phyloP scores from a whole-genome alignment of 1,139 yeast genomes.

The Yamadazyma pseudoaaseri region DNA sequence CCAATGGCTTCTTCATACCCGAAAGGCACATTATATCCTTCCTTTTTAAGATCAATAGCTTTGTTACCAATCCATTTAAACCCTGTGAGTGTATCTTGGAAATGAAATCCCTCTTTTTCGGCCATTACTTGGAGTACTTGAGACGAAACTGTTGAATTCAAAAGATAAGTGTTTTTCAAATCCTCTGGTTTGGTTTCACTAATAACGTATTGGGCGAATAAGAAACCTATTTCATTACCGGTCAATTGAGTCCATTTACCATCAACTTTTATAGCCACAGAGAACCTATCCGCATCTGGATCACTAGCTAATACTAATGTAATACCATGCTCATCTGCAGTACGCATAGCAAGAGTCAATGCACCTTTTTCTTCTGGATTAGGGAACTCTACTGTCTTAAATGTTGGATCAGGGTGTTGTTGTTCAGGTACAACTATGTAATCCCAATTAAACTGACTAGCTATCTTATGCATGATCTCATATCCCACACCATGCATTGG shows the following conservation, averaged over 20 bases:
- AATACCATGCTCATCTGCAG: conserved; percentile 47
- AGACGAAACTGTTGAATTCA: conserved; percentile 91
- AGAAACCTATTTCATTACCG: conserved; percentile 87
- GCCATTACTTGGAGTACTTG: conserved; percentile 79
- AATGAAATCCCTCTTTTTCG: conserved; percentile 54
- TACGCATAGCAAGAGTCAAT: conserved; percentile 61
- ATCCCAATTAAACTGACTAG: conserved; percentile 26
- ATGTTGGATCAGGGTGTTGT: conserved; percentile 73
- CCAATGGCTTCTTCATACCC: conserved; percentile 97
- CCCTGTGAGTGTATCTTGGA: conserved; percentile 85
- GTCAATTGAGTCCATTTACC: conserved; percentile 76
- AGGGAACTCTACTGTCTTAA: conserved; percentile 85
- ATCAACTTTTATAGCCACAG: conserved; percentile 58
- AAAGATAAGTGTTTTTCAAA: conserved; percentile 49
- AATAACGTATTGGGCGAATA: conserved; percentile 70
- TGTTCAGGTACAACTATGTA: conserved; percentile 55
- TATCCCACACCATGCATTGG: conserved; percentile 96
- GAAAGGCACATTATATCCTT: conserved; percentile 76
- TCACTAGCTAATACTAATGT: conserved; percentile 80
- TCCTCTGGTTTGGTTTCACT: conserved; percentile 31
- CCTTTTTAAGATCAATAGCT: conserved; percentile 66
- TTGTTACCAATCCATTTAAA: conserved; percentile 97
- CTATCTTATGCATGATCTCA: conserved; percentile 40
- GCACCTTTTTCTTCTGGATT: conserved; percentile 98
- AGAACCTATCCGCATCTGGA: conserved; percentile 95